Evolutionary conservation across 176 grass and related monocot genomes (phyloP).

Genomic region (Juncus effusus): DNA sequence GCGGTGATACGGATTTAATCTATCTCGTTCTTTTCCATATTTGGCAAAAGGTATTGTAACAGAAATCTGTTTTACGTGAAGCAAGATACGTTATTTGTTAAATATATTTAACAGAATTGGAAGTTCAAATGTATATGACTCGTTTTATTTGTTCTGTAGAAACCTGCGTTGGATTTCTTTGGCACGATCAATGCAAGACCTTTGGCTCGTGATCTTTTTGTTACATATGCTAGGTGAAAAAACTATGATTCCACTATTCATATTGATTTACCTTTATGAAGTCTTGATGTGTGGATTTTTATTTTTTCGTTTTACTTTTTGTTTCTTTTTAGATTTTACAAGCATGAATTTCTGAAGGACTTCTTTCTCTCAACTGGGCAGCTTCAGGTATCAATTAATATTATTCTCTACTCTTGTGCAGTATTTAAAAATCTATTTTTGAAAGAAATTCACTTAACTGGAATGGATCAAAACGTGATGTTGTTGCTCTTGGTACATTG

Average conservation of each 20-base stretch:
- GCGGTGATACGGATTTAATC: conserved; percentile 93
- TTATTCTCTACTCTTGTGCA: not conserved
- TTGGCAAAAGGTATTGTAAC: conserved; percentile 78
- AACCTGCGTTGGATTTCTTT: conserved; percentile 77
- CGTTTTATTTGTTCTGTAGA: conserved; percentile 32
- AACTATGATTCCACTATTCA: not conserved
- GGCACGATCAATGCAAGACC: conserved; percentile 91
- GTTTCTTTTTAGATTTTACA: conserved; percentile 57
- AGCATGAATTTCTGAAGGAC: conserved; percentile 96
- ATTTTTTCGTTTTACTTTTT: conserved; percentile 23
- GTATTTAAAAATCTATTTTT: too few species aligned
- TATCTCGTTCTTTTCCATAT: conserved; percentile 96
- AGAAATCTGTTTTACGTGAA: too few species aligned
- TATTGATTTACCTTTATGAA: conserved; percentile 3
- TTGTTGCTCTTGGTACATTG: too few species aligned
- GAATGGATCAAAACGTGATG: too few species aligned
- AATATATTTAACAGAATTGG: not conserved
- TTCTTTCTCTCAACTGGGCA: conserved; percentile 90
- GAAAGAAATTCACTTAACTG: too few species aligned
- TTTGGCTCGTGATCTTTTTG: conserved; percentile 93
- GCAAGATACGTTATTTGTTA: too few species aligned
- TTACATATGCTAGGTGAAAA: conserved; percentile 83
- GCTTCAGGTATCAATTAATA: conserved; percentile 56
- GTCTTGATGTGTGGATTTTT: not conserved
- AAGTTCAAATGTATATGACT: conserved; percentile 8